Percentiles rank a stretch among this genome's conserved stretches.
Evolutionary conservation across 352 stramenopile genomes (phyloP).

Genomic region (Pythium guiyangense): DNA sequence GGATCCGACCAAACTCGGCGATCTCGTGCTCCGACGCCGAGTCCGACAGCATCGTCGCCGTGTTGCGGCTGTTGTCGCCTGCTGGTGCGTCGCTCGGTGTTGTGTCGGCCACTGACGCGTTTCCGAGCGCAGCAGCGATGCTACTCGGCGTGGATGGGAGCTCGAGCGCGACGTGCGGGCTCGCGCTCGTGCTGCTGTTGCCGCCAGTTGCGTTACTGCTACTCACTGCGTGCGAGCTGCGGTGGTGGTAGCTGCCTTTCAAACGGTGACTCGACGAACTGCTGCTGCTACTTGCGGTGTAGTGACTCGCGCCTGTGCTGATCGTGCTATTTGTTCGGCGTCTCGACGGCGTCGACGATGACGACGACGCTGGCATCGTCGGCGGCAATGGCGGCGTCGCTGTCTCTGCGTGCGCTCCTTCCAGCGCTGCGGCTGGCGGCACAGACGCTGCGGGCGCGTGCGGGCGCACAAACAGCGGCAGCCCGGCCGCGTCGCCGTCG

Average conservation of each 20-base stretch:
- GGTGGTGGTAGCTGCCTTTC: neutral
- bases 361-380: neutral
- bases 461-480: conserved; percentile 5
- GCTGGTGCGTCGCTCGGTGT: neutral
- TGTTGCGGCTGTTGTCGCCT: conserved; percentile 11
- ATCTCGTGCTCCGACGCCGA: conserved; percentile 73
- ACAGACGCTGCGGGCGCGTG: neutral
- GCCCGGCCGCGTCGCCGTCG: conserved; percentile 2
- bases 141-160: neutral
- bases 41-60: conserved; percentile 41
- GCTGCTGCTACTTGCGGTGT: neutral
- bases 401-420: neutral
- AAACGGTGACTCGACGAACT: neutral
- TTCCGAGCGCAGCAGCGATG: conserved; percentile 9
- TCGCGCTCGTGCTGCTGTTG: conserved; percentile 5
- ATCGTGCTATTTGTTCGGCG: conserved; percentile 1
- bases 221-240: neutral
- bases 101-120: neutral
- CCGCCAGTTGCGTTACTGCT: neutral
- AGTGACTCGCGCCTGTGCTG: neutral
- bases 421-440: neutral
- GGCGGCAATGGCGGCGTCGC: conserved; percentile 4
- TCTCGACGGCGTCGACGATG: conserved; percentile 4
- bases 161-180: conserved; percentile 1
- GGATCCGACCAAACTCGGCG: conserved; percentile 58